Base-by-base conservation (phyloP, 2,329 filamentous ascomycete genomes). In the Tolypocladium album region DNA sequence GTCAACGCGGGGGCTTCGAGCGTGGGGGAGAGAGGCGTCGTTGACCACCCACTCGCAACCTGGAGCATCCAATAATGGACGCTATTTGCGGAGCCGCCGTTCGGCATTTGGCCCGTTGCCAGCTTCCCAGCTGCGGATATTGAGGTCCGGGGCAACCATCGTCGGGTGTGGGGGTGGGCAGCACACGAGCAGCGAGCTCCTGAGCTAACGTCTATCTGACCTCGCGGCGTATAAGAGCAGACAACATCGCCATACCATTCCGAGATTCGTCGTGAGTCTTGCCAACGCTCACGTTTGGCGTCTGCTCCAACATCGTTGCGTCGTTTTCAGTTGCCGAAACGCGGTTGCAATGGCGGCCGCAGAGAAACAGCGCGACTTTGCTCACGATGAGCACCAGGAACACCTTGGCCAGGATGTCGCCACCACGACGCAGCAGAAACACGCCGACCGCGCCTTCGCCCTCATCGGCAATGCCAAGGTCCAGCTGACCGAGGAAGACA, bases 401-500 rank as follows among this genome's bases (percentile, higher is more conserved):
- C 38, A 17, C 27, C 24, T 38, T 15, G 50, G 4, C 22, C 50
- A n/a, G 4, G 7, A 36, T 22, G 31, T 11, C 31, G 20, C 50
- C 1, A 34, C 31, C 31, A 12, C 55, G 39, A 24, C 31, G 9
- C 58, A 58, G 15, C 9, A 24, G 36, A 52, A 31, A 2, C 60
- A 58, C 8, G 56, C 42, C 1, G 61, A 62, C 47, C 55, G 58
- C n/a, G 56, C 58, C 22, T 36, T 59, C 22, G 43, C 56, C 34
- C 40, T 58, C 61, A 43, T 60, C 31, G 58, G 56, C 27, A 17
- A 53, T 20, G 56, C 38, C 5, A 57, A 59, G 34, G 59, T 64
- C 31, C 40, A 57, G 27, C 60, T 68, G 22, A 62, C 63, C 12
- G 65, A 66, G 20, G 62, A 64, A 15, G 65, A 68, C 52, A 66